Evolutionary conservation across 352 stramenopile species (phyloP).

Genomic region (Globisporangium camurandrum): DNA sequence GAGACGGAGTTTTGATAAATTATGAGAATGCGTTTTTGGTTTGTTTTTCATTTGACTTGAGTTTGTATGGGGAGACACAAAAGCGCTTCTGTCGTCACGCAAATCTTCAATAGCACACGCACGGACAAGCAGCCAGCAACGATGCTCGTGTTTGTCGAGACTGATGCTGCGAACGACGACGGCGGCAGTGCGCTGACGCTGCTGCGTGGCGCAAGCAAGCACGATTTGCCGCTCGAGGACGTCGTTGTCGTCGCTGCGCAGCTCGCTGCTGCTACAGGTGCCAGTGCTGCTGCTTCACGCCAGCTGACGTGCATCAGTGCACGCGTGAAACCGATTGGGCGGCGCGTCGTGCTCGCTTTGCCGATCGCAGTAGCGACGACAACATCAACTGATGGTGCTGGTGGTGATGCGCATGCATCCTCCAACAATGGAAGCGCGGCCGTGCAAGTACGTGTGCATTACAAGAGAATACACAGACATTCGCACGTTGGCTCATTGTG

Average conservation of each 20-base stretch:
- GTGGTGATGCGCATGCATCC: background rate
- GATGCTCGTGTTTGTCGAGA: slow-evolving; percentile 39
- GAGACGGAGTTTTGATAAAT: background rate
- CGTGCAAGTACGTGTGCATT: slow-evolving; percentile 12
- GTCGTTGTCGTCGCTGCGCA: slow-evolving; percentile 39
- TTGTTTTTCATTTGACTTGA: no score
- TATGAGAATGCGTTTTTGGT: no score
- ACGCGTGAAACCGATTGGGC: slow-evolving; percentile 35
- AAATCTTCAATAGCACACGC: no score
- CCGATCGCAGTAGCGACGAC: slow-evolving; percentile 16
- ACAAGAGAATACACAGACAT: no score
- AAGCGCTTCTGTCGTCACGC: no score
- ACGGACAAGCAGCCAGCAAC: background rate
- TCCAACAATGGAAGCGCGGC: background rate
- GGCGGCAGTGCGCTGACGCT: slow-evolving; percentile 17
- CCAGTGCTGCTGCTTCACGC: slow-evolving; percentile 4
- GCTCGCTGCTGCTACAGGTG: background rate
- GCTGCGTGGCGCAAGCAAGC: slow-evolving; percentile 32
- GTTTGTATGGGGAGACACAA: no score
- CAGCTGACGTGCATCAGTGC: slow-evolving; percentile 60
- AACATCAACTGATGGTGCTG: no score
- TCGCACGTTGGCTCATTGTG: background rate
- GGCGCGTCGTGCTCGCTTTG: slow-evolving; percentile 38
- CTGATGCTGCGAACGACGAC: slow-evolving; percentile 9
- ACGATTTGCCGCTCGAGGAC: slow-evolving; percentile 48